Conservation (phyloP, 306 rosid species). For the Rosa chinensis region DNA sequence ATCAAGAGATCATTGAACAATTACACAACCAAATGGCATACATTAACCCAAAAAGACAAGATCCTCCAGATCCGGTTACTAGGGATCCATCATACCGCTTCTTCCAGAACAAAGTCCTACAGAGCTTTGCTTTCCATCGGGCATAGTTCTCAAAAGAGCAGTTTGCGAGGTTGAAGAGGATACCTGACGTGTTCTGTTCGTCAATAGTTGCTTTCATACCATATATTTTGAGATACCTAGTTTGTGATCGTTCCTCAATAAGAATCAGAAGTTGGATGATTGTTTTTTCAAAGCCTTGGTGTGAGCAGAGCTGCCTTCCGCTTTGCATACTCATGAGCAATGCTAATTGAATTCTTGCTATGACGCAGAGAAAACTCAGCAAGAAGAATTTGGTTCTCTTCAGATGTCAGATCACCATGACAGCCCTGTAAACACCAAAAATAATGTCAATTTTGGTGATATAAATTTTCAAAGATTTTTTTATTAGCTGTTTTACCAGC, state of each 20-base stretch:
- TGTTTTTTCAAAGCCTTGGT: slow-evolving; percentile 16
- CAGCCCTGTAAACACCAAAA: slow-evolving; percentile 51
- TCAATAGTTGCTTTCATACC: not conserved
- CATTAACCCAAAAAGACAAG: not conserved
- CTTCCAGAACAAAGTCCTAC: not conserved
- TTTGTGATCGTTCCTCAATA: not conserved
- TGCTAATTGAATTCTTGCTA: slow-evolving; percentile 57
- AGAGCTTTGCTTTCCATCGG: not conserved
- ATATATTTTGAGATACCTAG: not conserved
- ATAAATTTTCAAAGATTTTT: not conserved
- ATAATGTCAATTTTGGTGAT: not conserved
- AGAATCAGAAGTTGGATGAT: not conserved
- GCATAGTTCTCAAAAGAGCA: not conserved
- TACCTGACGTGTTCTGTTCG: not conserved
- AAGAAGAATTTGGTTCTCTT: slow-evolving; percentile 73
- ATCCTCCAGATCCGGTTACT: not conserved
- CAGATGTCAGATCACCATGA: slow-evolving; percentile 73
- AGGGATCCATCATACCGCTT: not conserved
- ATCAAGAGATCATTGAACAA: not conserved
- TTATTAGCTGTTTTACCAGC: not conserved
- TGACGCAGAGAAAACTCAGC: slow-evolving; percentile 87
- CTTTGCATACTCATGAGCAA: slow-evolving; percentile 64
- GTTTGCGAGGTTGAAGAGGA: not conserved
- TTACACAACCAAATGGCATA: not conserved
- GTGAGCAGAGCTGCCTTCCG: slow-evolving; percentile 45